phyloP scores from a whole-genome alignment of 495 filamentous ascomycete species.

The Podospora appendiculata region DNA sequence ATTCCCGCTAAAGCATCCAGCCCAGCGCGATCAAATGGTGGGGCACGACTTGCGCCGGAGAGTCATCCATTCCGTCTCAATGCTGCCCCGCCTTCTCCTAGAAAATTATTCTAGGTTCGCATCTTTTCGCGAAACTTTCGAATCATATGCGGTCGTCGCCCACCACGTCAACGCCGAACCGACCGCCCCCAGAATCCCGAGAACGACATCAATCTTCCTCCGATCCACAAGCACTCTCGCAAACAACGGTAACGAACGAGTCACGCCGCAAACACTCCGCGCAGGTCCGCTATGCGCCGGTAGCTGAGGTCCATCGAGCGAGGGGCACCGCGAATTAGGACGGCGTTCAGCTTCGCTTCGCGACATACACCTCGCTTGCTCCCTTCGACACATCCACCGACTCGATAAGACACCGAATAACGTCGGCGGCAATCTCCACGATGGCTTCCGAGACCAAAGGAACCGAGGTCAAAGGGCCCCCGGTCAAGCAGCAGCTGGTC shows the following conservation, averaged over 20 bases:
- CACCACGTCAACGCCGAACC: neutral
- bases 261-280: neutral
- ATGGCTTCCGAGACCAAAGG: constrained; percentile 4
- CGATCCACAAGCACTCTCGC: no score
- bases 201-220: no score
- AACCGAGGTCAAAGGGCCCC: constrained; percentile 4
- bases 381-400: neutral
- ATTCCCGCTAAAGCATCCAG: no score
- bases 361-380: no score
- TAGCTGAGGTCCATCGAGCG: constrained; percentile 9
- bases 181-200: neutral
- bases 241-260: no score
- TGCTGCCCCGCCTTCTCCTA: constrained; percentile 7
- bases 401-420: neutral
- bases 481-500: constrained; percentile 81
- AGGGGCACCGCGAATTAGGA: constrained; percentile 2
- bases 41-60: constrained; percentile 10
- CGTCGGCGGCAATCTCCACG: neutral
- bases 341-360: no score
- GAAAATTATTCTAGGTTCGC: constrained; percentile 8
- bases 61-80: constrained; percentile 5
- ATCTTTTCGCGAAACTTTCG: neutral
- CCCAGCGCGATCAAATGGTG: constrained; percentile 3
- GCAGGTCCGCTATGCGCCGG: constrained; percentile 5
- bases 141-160: neutral